Base-by-base conservation (phyloP, 2,329 filamentous ascomycete species). In the Colletotrichum tabaci region DNA sequence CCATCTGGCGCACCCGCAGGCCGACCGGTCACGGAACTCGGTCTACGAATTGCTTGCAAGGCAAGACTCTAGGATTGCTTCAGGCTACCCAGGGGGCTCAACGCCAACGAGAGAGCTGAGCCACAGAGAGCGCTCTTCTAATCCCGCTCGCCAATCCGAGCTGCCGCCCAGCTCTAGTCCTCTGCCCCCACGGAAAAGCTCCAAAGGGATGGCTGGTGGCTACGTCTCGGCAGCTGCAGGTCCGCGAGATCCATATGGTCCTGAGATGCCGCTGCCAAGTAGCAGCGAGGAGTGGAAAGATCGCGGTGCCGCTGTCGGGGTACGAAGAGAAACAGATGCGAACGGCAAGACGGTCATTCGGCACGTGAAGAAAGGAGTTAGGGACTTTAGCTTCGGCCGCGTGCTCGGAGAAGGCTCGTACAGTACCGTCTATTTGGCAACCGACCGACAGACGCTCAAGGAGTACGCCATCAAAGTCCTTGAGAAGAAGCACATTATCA, bases 401-500 rank as follows among this genome's bases (percentile, higher is more conserved):
- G 92, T 96, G 2, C 87, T 99, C 2, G 96, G 96, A 69, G 96
- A 99, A 82, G 96, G 96, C 35, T 99, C 96, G 7, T 99, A 99
- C 88, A 98, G 96, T 79, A 98, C 95, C 10, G 96, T 99, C 47
- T 91, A 96, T 74, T 90, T 96, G 63, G 96, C 95, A 47, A 98
- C 95, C 4, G 96, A 99, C 82, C 91, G 96, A 73, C 94, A 98
- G 81, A 98, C 94, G 1, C 85, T 97, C 69, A 97, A 97, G 78
- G 96, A 99, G 81, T 98, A 98, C 79, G 96, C 96, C 35, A 95
- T 99, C 84, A 99, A 99, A 82, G 96, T 99, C 18, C 89, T 99
- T 57, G 96, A 99, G 83, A 99, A 99, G 84, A 91, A 95, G 77
- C 96, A 99, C 82, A 99, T 99, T 79, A 99, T 99, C 87, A 99